Base-by-base conservation (phyloP, 208 protist genomes). In the Crithidia acanthocephali region DNA sequence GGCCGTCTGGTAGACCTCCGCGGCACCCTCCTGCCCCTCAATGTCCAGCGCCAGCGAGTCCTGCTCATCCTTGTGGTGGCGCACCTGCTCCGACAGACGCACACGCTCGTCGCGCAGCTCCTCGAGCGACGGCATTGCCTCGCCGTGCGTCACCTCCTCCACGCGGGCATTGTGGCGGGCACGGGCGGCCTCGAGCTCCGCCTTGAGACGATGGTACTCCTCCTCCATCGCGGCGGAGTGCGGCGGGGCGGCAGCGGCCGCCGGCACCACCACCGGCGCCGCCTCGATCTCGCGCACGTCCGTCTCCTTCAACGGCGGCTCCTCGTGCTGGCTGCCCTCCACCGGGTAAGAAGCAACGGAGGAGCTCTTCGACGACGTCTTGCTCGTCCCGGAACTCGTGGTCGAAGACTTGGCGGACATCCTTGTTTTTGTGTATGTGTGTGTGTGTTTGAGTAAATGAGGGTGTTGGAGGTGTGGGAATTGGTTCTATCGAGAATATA, bases 61-160 rank as follows among this genome's bases (percentile, higher is more conserved):
- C 66, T 89, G 85, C 73, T 91, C 85, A 60, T 95, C 85, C 82
- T 92, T 90, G 84, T 88, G 78, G 69, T 92, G 83, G 55, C 79
- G 87, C 44, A 90, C 79, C 62, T 85, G 66, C 75, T 91, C 72
- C 10, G 72, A 69, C 7, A 95, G 79, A 6, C 72, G 69, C 50
- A 79, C 64, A 6, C 87, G 85, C 74, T 91, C 85, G 47, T 68
- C 60, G 9, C 71, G 74, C 53, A 94, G 80, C 44, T 72, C 80
- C 57, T 89, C 75, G 48, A 94, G 66, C 11, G 81, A 71, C 0
- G 85, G 86, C 59, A 94, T 74, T 16, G 75, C 55, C 52, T 74
- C 42, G 37, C 69, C 66, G 23, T 79, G 53, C 9, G 84, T 63
- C 35, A 82, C 67, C 22, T 79, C 51, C 11, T 42, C 40, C 20